Base-by-base conservation (phyloP, 148 eudicot genomes). In the Diospyros kaki region DNA sequence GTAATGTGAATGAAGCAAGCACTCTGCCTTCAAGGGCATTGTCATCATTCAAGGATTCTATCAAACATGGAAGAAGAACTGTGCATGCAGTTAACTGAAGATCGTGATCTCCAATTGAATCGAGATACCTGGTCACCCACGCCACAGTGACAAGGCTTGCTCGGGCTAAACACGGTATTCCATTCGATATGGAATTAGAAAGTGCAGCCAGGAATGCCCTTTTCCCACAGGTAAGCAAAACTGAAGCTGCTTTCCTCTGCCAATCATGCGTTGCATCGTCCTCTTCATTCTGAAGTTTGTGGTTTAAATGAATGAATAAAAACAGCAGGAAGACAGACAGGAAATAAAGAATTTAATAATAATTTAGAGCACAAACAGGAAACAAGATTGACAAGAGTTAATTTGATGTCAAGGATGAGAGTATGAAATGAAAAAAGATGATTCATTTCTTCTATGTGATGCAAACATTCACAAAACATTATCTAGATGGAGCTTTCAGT, bases 141-240 rank as follows among this genome's bases (percentile, higher is more conserved):
- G 84, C 75, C 62, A 84, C 69, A 1, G 89, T 84, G 13, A 86
- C 85, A 4, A 84, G 72, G 82, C 87, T 84, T 45, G 89, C 87
- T 48, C 84, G 83, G 45, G 84, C 81, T 28, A 86, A 70, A 69
- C 82, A 72, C 3, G 87, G 87, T 15, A 82, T 80, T 44, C 85
- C 83, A 74, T 80, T 84, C 4, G 81, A 77, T 51, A 83, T 78
- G 64, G 84, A 80, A 58, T 73, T 69, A 11, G 75, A 70, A 71
- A 86, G 79, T 17, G 86, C 87, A 6, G 62, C 58, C 39, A 84
- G 64, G 10, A 86, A 59, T 40, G 80, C 76, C 66, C 65, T 76
- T 11, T 72, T 78, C 40, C 87, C 84, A 17, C 78, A 42, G 48
- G 74, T 73, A 9, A 82, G 77, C 73, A 86, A 51, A 1, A 56